Conservation (phyloP, 768 basidiomycete species). For the Lactifluus pinguis region DNA sequence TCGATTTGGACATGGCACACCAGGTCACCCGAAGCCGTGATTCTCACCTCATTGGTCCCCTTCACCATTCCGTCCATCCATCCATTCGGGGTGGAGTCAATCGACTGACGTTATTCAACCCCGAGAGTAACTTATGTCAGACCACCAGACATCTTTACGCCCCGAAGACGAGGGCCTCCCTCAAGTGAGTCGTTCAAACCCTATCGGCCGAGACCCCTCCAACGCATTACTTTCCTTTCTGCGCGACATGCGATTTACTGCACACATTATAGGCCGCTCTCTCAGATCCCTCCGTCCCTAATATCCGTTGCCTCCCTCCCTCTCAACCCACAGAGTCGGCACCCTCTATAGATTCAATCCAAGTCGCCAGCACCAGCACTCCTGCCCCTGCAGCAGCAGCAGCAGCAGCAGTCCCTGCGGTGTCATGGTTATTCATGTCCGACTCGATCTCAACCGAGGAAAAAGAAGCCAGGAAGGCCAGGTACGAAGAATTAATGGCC, state of each 20-base stretch:
- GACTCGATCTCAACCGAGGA: constrained; percentile 17
- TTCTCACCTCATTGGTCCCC: constrained; percentile 36
- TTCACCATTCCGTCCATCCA: constrained; percentile 1
- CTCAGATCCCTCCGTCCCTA: constrained; percentile 11
- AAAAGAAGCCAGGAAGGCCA: constrained; percentile 50
- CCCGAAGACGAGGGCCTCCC: constrained; percentile 18
- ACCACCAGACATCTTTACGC: constrained; percentile 9
- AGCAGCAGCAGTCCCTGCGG: neutral
- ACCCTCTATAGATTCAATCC: neutral
- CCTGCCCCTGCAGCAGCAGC: neutral
- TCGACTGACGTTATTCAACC: no score
- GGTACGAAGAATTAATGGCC: constrained; percentile 59
- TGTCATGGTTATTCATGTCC: neutral
- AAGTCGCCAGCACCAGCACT: neutral
- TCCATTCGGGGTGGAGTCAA: no score
- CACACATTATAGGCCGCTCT: constrained; percentile 15
- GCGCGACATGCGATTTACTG: no score
- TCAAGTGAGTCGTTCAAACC: constrained; percentile 5
- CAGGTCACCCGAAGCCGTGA: constrained; percentile 31
- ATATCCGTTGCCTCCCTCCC: constrained; percentile 11
- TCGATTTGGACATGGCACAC: constrained; percentile 2
- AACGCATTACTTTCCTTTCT: neutral
- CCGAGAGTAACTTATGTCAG: neutral
- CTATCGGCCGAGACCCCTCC: no score
- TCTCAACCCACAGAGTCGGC: constrained; percentile 1